Base-by-base conservation (phyloP, 176 grass and related monocot genomes). In the Aegilops longissima region DNA sequence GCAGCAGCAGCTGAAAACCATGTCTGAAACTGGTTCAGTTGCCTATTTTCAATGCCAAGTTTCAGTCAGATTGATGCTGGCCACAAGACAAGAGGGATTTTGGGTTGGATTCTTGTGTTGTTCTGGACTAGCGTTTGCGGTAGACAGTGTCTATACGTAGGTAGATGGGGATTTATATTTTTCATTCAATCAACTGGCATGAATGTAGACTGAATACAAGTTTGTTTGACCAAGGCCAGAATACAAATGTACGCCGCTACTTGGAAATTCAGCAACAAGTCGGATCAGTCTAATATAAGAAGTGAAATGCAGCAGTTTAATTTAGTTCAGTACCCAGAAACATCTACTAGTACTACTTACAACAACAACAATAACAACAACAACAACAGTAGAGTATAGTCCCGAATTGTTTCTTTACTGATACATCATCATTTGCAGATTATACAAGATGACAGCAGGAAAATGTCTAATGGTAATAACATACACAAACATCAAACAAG, bases 361-460 rank as follows among this genome's bases (percentile, higher is more conserved):
- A 86, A n/a, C 25, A 84, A n/a, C 11, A 33, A 33, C 31, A 33
- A 33, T 33, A 35, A 35, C 34, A 35, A 35, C 34, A 35, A 35
- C 34, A 35, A 35, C 34, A 35, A 35, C 5, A 45, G 9, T 8
- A 66, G 5, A 67, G 14, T 47, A 58, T 6, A 58, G 17, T 90
- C 18, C 82, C 20, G 11, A 68, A 78, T 86, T 54, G 78, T 82
- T 82, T 86, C 39, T 83, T 63, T 58, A 86, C 39, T 54, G n/a
- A 65, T 25, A 62, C 24, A 86, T 8, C 33, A 86, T 8, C 66
- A 66, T 16, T 76, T 86, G 8, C 36, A 64, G 52, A 70, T 38
- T 31, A 35, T 31, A 70, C 6, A 90, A 14, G 23, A 75, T 13
- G 31, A 47, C 44, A 47, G 18, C 33, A 20, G 40, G 47, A 78